Evolutionary conservation across 768 basidiomycete genomes (phyloP).

Genomic region (Macrolepiota dolichaula): DNA sequence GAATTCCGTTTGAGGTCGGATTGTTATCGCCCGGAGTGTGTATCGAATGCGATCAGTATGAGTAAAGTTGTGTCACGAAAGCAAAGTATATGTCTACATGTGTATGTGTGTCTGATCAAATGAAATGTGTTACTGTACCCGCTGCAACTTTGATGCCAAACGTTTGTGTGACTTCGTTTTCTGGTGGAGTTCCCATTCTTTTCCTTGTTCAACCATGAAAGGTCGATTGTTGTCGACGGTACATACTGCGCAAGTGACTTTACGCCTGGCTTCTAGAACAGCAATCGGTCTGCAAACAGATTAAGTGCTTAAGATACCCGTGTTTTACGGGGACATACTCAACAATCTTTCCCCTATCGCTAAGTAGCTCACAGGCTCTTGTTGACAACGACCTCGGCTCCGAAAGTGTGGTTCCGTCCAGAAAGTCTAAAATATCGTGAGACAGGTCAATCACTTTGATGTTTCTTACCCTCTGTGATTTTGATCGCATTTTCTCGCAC

Average conservation of each 20-base stretch:
- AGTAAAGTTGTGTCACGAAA: no score
- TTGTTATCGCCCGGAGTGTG: no score
- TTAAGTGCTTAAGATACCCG: no score
- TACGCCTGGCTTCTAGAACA: conserved; percentile 52
- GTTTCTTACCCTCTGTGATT: conserved; percentile 44
- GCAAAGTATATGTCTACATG: no score
- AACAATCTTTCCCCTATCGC: conserved; percentile 35
- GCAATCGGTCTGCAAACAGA: conserved; percentile 60
- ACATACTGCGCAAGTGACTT: conserved; percentile 59
- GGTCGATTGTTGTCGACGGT: conserved; percentile 56
- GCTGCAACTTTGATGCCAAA: conserved; percentile 28
- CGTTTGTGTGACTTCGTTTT: conserved; percentile 54
- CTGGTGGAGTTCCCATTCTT: conserved; percentile 55
- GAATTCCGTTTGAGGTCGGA: conserved; percentile 9
- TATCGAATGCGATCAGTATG: no score
- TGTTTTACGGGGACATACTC: conserved; percentile 32
- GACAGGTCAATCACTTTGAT: not conserved
- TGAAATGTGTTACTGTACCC: no score
- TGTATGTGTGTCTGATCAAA: no score
- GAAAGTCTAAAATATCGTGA: conserved; percentile 46
- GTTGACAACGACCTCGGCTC: conserved; percentile 56
- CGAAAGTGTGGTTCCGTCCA: conserved; percentile 47
- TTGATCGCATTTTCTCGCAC: conserved; percentile 49
- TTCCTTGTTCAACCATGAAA: conserved; percentile 58
- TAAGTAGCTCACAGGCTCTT: conserved; percentile 50